These are phyloP conservation scores for Golubevia pallescens DNA, from an alignment of 1,284 basidiomycete genomes.

Conservation along the genomic window DNA sequence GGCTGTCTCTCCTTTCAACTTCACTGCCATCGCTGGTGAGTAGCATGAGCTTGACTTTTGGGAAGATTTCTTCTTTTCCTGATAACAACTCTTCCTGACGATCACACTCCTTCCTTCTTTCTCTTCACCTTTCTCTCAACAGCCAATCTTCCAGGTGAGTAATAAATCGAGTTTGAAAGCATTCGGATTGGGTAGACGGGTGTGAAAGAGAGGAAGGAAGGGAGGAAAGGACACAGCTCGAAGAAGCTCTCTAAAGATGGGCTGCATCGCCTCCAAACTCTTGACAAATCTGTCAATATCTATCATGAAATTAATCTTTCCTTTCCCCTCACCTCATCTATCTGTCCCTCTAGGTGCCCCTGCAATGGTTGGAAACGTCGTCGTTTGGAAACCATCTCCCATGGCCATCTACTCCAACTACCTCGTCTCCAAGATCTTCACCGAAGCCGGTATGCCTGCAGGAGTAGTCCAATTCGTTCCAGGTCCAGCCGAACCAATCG, in stretches of 20 bases:
- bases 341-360: too few relatives aligned
- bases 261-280: too few relatives aligned
- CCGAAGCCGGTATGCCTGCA: constrained; percentile 90
- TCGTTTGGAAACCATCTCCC: constrained; percentile 97
- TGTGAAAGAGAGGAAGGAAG: not conserved
- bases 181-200: too few relatives aligned
- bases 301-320: too few relatives aligned
- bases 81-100: not conserved
- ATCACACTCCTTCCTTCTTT: not conserved
- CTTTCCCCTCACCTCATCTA: too few relatives aligned
- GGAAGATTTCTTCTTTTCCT: not conserved
- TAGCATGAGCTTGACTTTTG: not conserved
- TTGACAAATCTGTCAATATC: too few relatives aligned
- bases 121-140: not conserved
- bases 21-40: constrained; percentile 50
- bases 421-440: constrained; percentile 85
- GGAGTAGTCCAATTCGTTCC: constrained; percentile 98
- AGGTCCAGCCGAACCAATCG: constrained; percentile 56
- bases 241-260: too few relatives aligned
- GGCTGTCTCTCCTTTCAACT: constrained; percentile 63
- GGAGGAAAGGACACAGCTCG: not conserved
- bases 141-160: not conserved
- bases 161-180: too few relatives aligned
- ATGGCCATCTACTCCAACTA: constrained; percentile 95
- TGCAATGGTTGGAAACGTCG: constrained; percentile 65